Evolutionary conservation across 2,329 filamentous ascomycete species (phyloP), one percentile per base, ranked within the genome.

Genomic region (Fusarium sp.): DNA sequence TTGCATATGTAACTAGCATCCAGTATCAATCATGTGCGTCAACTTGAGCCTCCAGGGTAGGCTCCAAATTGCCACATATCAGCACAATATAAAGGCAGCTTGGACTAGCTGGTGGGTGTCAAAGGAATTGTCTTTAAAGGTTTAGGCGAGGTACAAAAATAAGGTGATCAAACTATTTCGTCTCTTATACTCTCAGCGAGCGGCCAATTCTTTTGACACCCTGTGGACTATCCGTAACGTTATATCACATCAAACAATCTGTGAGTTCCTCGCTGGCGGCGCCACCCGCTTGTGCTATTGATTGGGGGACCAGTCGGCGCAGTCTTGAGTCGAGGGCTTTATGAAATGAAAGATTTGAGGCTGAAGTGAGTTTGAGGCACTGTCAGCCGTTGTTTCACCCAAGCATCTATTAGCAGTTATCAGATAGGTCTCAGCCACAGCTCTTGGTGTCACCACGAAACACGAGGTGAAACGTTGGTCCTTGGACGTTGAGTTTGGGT

Each of bases 201-300:
- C 3, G 18, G 34, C 34, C 8, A 37, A 37, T 37, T 16, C 34
- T 37, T 37, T 18, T n/a, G 34, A 37, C 34, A 37, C 32, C 32
- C 32, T 37, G 27, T n/a, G 28, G 54, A 43, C 55, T 43, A 12
- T 28, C 28, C 28, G 28, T 6, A 18, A n/a, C 53, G 9, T 20
- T 37, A 21, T 23, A 34, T n/a, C 30, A 60, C 46, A 27, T 48
- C 41, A 62, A 55, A 49, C 58, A 56, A 49, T 7, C 28, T 13
- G 4, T 49, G 37, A 23, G 32, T 27, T 55, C 28, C 42, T 5
- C 10, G n/a, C n/a, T 56, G 60, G 43, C 43, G 60, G 60, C 43
- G 58, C 58, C 60, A 55, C 49, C 60, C 60, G 60, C 60, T 56
- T 63, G 34, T 18, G 5, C 28, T 37, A 45, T 49, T 46, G 43